A percentile compares a stretch with the other conserved stretches of the same genome.
These are phyloP conservation scores for Setaria italica DNA, from an alignment of 202 grass and related monocot species.

Conservation along the genomic window DNA sequence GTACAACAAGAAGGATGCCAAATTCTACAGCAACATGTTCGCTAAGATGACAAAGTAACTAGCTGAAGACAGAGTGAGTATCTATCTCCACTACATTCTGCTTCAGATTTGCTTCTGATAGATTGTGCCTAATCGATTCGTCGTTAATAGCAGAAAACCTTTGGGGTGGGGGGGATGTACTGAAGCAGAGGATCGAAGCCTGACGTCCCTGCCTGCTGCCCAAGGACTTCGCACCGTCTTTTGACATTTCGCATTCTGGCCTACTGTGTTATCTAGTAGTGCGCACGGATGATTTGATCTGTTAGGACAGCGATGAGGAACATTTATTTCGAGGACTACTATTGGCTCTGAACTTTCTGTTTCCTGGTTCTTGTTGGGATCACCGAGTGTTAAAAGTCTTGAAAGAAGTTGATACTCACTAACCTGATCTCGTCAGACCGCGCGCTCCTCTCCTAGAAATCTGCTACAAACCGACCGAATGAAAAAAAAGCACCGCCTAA, in stretches of 20 bases:
- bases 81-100: background rate
- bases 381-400: background rate
- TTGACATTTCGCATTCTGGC: background rate
- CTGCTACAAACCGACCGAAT: background rate
- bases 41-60: constrained; percentile 77
- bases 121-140: background rate
- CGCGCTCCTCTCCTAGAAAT: background rate
- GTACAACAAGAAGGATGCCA: constrained; percentile 87
- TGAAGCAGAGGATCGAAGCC: constrained; percentile 39
- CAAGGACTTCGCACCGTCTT: background rate
- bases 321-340: background rate
- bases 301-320: constrained; percentile 15
- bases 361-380: background rate
- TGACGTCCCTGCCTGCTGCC: constrained; percentile 37
- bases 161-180: background rate
- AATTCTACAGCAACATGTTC: constrained; percentile 99
- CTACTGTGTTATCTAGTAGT: constrained; percentile 14
- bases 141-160: constrained; percentile 47
- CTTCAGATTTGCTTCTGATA: background rate
- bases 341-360: background rate
- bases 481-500: too few species aligned
- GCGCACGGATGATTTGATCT: constrained; percentile 15
- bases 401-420: background rate
- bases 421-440: background rate
- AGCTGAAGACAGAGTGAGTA: constrained; percentile 42